Percentiles rank a stretch among this genome's conserved stretches.
Evolutionary conservation across 306 rosid species (phyloP).

Genomic region (Gastrolobium bilobum): DNA sequence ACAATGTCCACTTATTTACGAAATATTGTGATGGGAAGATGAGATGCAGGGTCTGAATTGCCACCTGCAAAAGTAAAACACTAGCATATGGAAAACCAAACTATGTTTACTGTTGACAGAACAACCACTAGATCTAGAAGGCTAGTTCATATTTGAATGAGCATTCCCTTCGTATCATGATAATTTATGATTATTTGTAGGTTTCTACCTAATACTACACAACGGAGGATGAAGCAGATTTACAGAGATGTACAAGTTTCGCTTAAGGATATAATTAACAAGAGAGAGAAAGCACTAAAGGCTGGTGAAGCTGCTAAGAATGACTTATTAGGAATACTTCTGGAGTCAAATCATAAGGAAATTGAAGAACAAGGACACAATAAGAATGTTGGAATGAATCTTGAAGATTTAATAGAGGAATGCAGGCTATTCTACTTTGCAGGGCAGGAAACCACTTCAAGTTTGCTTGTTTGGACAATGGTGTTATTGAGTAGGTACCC

Average conservation of each 20-base stretch:
- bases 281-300: slow-evolving; percentile 46
- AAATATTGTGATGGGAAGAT: not conserved
- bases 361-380: slow-evolving; percentile 52
- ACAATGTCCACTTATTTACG: not conserved
- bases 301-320: slow-evolving; percentile 50
- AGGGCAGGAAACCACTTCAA: slow-evolving; percentile 71
- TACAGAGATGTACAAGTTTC: slow-evolving; percentile 41
- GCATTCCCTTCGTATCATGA: not conserved
- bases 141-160: not conserved
- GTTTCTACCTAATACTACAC: slow-evolving; percentile 49
- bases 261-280: slow-evolving; percentile 45
- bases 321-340: slow-evolving; percentile 49
- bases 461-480: slow-evolving; percentile 66
- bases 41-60: not conserved
- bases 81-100: not conserved
- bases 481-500: slow-evolving; percentile 50
- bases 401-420: slow-evolving; percentile 60
- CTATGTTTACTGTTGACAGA: not conserved
- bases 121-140: not conserved
- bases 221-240: slow-evolving; percentile 45
- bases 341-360: slow-evolving; percentile 62
- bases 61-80: not conserved
- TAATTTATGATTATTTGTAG: slow-evolving; percentile 37
- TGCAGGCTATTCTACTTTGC: slow-evolving; percentile 68
- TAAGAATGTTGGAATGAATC: slow-evolving; percentile 57